Base-by-base conservation (phyloP, 1,284 basidiomycete species). In the Pseudozyma hubeiensis region DNA sequence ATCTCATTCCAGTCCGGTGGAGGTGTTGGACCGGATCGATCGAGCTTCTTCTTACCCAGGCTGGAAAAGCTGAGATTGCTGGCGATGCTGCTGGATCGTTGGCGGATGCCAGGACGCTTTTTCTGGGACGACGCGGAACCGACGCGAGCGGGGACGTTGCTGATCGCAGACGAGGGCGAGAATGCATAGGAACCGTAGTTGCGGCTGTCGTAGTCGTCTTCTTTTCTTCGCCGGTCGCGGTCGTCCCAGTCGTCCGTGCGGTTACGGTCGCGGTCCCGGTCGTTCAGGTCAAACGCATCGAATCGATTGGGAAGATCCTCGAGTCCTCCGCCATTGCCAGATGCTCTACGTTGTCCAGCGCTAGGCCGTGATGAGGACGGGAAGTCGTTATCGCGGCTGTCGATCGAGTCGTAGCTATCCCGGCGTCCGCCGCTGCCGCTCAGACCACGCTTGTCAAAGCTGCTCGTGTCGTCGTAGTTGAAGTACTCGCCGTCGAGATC, bases 401-500 rank as follows among this genome's bases (percentile, higher is more conserved):
- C 68, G 4, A 76, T 39, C n/a, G 72, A 58, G 14, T 75, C 64
- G 33, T 51, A 47, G 40, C 73, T 67, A 24, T 17, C n/a, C 16
- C 47, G 33, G 33, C 71, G 58, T 13, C 65, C 75, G 19, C 59
- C 48, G 46, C 72, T 65, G 7, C 57, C 48, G 24, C 63, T 50
- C 13, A 63, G 43, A 9, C 64, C 73, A 13, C 68, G 56, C 5
- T 47, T 31, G 45, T 63, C 62, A 16, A 67, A 71, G 54, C 64
- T 66, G 50, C 63, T 67, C 14, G 64, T 67, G 39, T 77, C 61
- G 19, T 78, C 71, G 47, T 67, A 60, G 34, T 67, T 60, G 49
- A 64, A 68, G 43, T 62, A 66, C 19, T 78, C 67, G 56, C 64
- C 60, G n/a, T 72, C 67, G 40, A 62, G 72, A 24, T 78, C 78